A percentile compares a stretch with the other conserved stretches of the same genome.
These are phyloP conservation scores for Hypomyces rosellus DNA, from an alignment of 2,329 filamentous ascomycete species.

Conservation along the genomic window DNA sequence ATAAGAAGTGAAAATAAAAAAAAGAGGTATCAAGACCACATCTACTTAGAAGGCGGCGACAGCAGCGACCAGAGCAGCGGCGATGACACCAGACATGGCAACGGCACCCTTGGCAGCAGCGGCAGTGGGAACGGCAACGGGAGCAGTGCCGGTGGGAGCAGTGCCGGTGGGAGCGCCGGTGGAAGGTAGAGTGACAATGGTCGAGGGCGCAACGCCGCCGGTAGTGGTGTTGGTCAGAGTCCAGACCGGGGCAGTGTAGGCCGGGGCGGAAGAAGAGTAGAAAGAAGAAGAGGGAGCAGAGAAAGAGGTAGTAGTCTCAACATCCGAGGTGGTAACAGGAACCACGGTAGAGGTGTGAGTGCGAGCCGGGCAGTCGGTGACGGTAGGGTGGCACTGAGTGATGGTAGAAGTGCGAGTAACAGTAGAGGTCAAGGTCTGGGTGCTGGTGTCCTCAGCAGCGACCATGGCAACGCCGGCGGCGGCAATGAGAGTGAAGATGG, in stretches of 20 bases:
- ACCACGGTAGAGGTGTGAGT: conserved; percentile 20
- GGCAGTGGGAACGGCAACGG: conserved; percentile 18
- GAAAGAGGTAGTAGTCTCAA: conserved; percentile 22
- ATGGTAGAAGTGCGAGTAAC: conserved; percentile 39
- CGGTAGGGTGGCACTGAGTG: conserved; percentile 40
- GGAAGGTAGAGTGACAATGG: conserved; percentile 18
- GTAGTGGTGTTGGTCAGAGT: conserved; percentile 15
- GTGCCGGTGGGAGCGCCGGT: conserved; percentile 16
- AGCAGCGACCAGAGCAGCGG: conserved; percentile 33
- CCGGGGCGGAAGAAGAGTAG: conserved; percentile 18
- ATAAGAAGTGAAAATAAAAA: conserved; percentile 9
- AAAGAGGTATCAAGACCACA: neutral
- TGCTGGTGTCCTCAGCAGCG: conserved; percentile 27
- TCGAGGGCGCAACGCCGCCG: conserved; percentile 18
- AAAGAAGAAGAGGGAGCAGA: conserved; percentile 16
- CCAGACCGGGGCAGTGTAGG: too few relatives aligned
- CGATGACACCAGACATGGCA: conserved; percentile 34
- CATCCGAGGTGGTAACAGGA: conserved; percentile 18
- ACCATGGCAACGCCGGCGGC: conserved; percentile 33
- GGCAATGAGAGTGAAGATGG: conserved; percentile 36
- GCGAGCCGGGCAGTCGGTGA: conserved; percentile 37
- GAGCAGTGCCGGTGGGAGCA: conserved; percentile 11
- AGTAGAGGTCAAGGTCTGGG: conserved; percentile 39
- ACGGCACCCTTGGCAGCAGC: conserved; percentile 32
- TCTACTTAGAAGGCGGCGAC: conserved; percentile 29